Evolutionary conservation across 2,329 filamentous ascomycete genomes (phyloP).

Genomic region (Eutypa lata): DNA sequence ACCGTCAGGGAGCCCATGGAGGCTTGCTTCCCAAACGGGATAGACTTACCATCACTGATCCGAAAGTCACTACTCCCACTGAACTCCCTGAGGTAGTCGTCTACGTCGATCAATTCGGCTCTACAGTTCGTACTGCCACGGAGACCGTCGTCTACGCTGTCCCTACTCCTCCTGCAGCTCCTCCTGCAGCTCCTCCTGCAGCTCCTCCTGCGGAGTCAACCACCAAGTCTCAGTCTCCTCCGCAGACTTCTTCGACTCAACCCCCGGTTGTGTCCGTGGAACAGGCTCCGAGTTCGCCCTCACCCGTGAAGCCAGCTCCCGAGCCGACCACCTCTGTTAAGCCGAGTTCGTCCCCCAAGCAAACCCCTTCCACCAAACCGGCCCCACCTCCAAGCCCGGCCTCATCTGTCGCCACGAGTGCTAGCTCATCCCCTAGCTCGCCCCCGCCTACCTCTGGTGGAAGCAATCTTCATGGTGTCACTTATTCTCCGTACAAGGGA

Average conservation of each 20-base stretch:
- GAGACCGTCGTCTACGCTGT: slow-evolving; percentile 30
- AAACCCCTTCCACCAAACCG: neutral
- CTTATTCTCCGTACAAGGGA: slow-evolving; percentile 47
- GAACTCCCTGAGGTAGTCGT: slow-evolving; percentile 49
- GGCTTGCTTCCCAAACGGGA: slow-evolving; percentile 20
- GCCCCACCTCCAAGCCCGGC: neutral
- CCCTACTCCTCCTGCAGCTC: slow-evolving; percentile 12
- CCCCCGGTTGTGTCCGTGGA: slow-evolving; percentile 7
- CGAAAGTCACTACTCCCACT: slow-evolving; percentile 35
- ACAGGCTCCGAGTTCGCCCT: slow-evolving; percentile 4
- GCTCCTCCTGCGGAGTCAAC: slow-evolving; percentile 5
- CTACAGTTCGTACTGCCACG: slow-evolving; percentile 43
- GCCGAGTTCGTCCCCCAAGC: slow-evolving; percentile 4
- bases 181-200: slow-evolving; percentile 3
- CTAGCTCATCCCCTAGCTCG: slow-evolving; percentile 8
- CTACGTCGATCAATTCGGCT: slow-evolving; percentile 57
- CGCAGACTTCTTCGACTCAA: slow-evolving; percentile 6
- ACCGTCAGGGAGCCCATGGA: slow-evolving; percentile 23
- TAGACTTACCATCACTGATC: slow-evolving; percentile 33
- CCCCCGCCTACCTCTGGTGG: slow-evolving; percentile 10
- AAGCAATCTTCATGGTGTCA: slow-evolving; percentile 36
- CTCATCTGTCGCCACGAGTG: slow-evolving; percentile 6
- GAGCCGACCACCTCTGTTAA: slow-evolving; percentile 11
- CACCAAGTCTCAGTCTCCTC: slow-evolving; percentile 4
- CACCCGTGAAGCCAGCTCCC: slow-evolving; percentile 4